These are phyloP conservation scores for Lasiodiplodia sp. DNA, from an alignment of 2,329 filamentous ascomycete species.

Conservation along the genomic window DNA sequence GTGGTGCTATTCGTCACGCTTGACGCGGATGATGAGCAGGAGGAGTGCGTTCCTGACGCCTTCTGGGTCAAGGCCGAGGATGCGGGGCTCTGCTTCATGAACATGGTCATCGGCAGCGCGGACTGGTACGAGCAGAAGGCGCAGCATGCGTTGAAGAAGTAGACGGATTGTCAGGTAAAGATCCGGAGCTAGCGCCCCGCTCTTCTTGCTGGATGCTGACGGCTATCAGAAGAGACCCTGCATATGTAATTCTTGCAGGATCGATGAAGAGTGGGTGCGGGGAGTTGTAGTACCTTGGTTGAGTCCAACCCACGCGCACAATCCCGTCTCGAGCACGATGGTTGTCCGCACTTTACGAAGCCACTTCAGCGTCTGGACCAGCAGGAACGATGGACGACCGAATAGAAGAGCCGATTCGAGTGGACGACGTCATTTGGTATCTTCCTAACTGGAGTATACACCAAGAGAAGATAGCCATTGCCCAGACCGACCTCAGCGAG, in stretches of 20 bases:
- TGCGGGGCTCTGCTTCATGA: slow-evolving; percentile 19
- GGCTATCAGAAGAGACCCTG: slow-evolving; percentile 2
- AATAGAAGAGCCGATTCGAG: background rate
- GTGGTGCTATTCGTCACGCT: slow-evolving; percentile 26
- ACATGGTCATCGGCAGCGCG: slow-evolving; percentile 25
- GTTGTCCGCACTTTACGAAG: too few species aligned
- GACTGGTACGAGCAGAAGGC: slow-evolving; percentile 24
- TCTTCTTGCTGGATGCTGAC: slow-evolving; percentile 5
- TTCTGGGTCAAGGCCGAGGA: slow-evolving; percentile 27
- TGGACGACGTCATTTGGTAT: background rate
- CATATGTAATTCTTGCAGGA: background rate
- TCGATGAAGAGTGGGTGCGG: background rate
- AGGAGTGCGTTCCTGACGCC: slow-evolving; percentile 15
- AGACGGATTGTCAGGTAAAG: slow-evolving; percentile 1
- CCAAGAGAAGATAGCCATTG: background rate
- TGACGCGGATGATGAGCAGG: slow-evolving; percentile 23
- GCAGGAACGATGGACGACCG: background rate
- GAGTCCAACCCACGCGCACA: background rate
- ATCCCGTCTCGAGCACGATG: background rate
- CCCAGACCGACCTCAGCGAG: background rate
- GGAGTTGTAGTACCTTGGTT: background rate
- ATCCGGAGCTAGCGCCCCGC: background rate
- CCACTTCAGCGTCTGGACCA: background rate
- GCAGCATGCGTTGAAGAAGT: slow-evolving; percentile 10
- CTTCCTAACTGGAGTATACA: background rate